Base-by-base conservation (phyloP, 495 filamentous ascomycete species). In the Hyaloscypha bicolor region DNA sequence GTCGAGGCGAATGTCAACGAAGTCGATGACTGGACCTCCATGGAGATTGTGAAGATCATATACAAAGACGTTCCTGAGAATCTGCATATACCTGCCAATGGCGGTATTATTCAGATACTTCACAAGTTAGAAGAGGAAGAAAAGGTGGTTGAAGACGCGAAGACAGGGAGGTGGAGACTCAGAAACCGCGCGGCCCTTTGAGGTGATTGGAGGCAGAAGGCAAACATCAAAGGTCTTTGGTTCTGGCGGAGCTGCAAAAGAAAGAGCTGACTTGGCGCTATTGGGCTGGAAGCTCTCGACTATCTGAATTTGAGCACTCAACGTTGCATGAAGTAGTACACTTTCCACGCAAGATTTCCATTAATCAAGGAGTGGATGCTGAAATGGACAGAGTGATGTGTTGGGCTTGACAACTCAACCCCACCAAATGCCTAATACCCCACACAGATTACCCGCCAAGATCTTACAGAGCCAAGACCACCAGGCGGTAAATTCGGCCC, bases 11-110 rank as follows among this genome's bases (percentile, higher is more conserved):
- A 73, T 62, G 68, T 45, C 48, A 32, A 48, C 3, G 64, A 70
- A 29, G 55, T 48, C 9, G 72, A 66, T 42, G 74, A 69, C 0
- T 93, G 89, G 89, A 89, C 87, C 25, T 79, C 87, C 9, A 89
- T 94, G 81, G 90, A 93, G 72, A 80, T 98, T 53, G 96, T 98
- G 31, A 90, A 91, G 77, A 78, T 88, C 30, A 91, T 99, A 25
- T 99, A 99, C 73, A 81, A 82, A 53, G 89, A 91, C 76, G 86
- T 96, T 8, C 87, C 90, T 6, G 88, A 90, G 75, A 87, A 81
- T 69, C 80, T 99, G 69, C 90, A 93, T 76, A 69, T 82, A 33
- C 87, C 94, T 19, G 93, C 92, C 4, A 88, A 87, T 55, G 78
- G 81, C 51, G 92, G 91, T 4, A 81, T 93, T 29, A 55, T 86